phyloP scores from a whole-genome alignment of 108 stramenopile genomes.

The Heterococcus sp. region DNA sequence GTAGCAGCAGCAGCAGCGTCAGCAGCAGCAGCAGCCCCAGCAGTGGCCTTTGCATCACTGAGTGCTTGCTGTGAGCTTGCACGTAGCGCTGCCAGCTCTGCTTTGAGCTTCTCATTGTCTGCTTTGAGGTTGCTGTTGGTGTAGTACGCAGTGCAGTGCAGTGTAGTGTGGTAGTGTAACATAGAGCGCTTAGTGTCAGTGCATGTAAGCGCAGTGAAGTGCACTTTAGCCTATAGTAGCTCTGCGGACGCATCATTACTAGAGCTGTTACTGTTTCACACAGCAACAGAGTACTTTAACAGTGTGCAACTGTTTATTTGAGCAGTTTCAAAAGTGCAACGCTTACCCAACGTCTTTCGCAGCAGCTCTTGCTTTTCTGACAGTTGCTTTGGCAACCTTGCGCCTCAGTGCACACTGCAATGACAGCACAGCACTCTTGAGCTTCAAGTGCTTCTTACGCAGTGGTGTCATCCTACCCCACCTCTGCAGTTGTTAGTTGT shows the following conservation, averaged over 20 bases:
- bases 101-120: conserved; percentile 23
- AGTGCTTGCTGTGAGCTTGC: neutral
- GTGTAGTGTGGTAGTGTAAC: too few species aligned
- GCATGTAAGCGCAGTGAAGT: too few species aligned
- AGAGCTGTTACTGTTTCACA: too few species aligned
- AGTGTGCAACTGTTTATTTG: too few species aligned
- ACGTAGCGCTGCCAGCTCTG: conserved; percentile 12
- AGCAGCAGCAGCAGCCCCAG: neutral
- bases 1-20: neutral
- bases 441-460: neutral
- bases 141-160: neutral
- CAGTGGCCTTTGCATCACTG: neutral
- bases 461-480: neutral
- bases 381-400: conserved; percentile 9
- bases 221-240: too few species aligned
- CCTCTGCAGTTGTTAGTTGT: neutral
- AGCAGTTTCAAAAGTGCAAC: too few species aligned
- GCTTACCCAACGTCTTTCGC: conserved; percentile 23
- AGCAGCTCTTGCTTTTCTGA: conserved; percentile 11
- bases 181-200: too few species aligned
- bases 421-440: neutral
- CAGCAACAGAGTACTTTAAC: too few species aligned
- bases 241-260: too few species aligned
- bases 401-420: conserved; percentile 19
- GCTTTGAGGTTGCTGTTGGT: conserved; percentile 17